These are phyloP conservation scores for Verticillium nubilum DNA, from an alignment of 2,329 filamentous ascomycete genomes.

Conservation along the genomic window DNA sequence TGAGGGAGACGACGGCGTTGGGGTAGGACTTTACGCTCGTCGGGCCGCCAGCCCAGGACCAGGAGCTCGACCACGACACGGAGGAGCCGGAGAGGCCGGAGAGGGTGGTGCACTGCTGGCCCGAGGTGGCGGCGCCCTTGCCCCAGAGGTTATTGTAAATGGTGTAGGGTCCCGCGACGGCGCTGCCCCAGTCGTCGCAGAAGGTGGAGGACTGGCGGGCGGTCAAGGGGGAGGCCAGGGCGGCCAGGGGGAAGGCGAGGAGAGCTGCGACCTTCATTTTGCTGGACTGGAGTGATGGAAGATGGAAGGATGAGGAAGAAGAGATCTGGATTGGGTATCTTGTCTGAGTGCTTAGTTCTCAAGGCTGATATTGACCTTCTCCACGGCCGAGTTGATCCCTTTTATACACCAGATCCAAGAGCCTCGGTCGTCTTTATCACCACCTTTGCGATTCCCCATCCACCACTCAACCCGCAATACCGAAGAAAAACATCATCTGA, in stretches of 20 bases:
- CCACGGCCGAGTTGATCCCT: background rate
- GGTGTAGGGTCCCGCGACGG: constrained; percentile 23
- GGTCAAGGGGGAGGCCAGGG: constrained; percentile 1
- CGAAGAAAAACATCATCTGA: background rate
- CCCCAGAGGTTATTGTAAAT: constrained; percentile 38
- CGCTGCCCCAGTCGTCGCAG: constrained; percentile 28
- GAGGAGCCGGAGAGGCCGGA: constrained; percentile 24
- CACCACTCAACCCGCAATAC: background rate
- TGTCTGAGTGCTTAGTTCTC: background rate
- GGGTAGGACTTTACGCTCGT: constrained; percentile 37
- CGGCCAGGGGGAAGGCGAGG: background rate
- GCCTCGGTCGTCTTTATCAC: background rate
- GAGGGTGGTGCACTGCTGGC: constrained; percentile 33
- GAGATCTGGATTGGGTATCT: background rate
- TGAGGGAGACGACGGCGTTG: constrained; percentile 24
- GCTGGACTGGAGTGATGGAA: background rate
- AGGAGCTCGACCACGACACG: constrained; percentile 32
- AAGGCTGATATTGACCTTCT: background rate
- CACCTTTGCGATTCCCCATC: background rate
- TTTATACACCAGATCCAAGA: background rate
- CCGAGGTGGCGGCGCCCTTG: constrained; percentile 21
- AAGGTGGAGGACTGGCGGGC: constrained; percentile 8
- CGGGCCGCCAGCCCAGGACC: constrained; percentile 31
- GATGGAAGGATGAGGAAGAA: background rate
- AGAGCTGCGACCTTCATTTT: background rate